Base-by-base conservation (phyloP, 495 filamentous ascomycete species). In the Daldinia concentrica region DNA sequence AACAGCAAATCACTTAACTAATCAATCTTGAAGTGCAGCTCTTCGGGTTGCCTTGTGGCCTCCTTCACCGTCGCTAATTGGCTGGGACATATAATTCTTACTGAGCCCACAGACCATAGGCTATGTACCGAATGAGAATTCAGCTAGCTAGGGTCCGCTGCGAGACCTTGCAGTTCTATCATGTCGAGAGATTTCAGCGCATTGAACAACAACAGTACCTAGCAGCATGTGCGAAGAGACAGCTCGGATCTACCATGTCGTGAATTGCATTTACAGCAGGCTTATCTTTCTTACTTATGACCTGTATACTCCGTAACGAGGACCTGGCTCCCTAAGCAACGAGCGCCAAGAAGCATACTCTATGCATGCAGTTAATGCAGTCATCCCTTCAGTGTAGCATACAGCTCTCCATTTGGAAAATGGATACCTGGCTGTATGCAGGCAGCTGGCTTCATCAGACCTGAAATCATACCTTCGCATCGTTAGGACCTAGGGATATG, bases 1-100 rank as follows among this genome's bases (percentile, higher is more conserved):
- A 63, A 58, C 71, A 69, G 71, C 43, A 73, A 66, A 73, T 73
- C 71, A 73, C 62, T 73, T 73, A 66, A 73, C 71, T 69, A 63
- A 73, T 63, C 71, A 66, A 69, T 73, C 66, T 45, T 58, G 41
- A 73, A 73, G 58, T 69, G 71, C 70, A 73, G 70, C 70, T 63
- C 19, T 17, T 69, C 62, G 34, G 71, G 62, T 63, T 73, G 66
- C 66, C 66, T 66, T 69, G 71, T 73, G 66, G 66, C 58, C 65
- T 43, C 36, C 58, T 60, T 54, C n/a, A 39, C 30, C 22, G 26
- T 17, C 43, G 64, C 45, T 66, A 63, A 73, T 73, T 73, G 71
- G 71, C 41, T 62, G 30, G 6, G 6, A 22, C 62, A 14, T 54
- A 30, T 17, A 15, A 30, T 29, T 24, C 19, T 58, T 58, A 51